Conservation (phyloP, 2,329 filamentous ascomycete species). For the Cladobotryum protrusum region DNA sequence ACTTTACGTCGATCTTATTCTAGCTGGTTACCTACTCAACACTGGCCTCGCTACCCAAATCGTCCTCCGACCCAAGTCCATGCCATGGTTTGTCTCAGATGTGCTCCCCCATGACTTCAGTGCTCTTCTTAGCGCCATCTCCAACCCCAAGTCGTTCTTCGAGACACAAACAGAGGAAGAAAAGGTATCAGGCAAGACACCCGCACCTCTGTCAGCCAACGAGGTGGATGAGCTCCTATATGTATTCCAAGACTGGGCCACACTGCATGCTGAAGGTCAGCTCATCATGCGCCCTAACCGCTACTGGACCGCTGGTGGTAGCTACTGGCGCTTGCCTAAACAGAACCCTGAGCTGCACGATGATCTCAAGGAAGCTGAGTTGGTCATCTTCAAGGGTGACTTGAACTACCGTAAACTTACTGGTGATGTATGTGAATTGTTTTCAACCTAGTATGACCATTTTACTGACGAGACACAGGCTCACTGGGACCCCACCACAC, state of each 20-base stretch:
- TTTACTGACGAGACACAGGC: conserved; percentile 20
- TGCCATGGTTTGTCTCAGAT: conserved; percentile 98
- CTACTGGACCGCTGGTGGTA: conserved; percentile 87
- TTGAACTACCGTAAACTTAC: conserved; percentile 93
- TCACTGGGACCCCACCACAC: conserved; percentile 77
- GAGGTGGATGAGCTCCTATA: conserved; percentile 65
- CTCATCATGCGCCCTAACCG: conserved; percentile 74
- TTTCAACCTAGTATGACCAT: background rate
- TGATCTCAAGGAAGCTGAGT: conserved; percentile 74
- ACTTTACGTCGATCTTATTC: conserved; percentile 87
- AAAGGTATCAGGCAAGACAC: conserved; percentile 47
- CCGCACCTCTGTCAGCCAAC: conserved; percentile 56
- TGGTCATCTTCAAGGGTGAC: conserved; percentile 96
- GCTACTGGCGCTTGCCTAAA: conserved; percentile 79
- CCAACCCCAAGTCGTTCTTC: conserved; percentile 73
- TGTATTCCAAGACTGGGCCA: conserved; percentile 76
- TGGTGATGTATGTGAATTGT: conserved; percentile 60
- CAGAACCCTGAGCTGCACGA: conserved; percentile 61
- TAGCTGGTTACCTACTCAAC: conserved; percentile 83
- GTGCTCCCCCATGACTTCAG: conserved; percentile 82
- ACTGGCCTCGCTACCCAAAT: conserved; percentile 79
- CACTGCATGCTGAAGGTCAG: conserved; percentile 75
- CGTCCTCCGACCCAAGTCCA: conserved; percentile 85
- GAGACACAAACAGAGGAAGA: conserved; percentile 65
- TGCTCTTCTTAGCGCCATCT: conserved; percentile 74